These are phyloP conservation scores for Exophiala alcalophila DNA, from an alignment of 2,329 filamentous ascomycete genomes.

Conservation along the genomic window DNA sequence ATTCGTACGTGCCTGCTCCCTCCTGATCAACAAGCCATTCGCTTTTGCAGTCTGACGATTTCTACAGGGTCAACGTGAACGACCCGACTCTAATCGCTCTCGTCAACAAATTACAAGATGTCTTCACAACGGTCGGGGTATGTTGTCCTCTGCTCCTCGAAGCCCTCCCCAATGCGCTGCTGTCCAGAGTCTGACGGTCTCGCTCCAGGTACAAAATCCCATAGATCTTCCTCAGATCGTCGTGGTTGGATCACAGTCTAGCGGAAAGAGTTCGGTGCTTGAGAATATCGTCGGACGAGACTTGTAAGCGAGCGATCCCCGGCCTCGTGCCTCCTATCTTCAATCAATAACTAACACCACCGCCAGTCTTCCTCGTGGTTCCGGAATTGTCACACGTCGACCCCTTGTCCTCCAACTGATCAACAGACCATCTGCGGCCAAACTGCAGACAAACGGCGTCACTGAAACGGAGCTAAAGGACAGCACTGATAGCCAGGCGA, in stretches of 20 bases:
- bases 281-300: slow-evolving; percentile 99
- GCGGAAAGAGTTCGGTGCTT: slow-evolving; percentile 97
- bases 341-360: slow-evolving; percentile 32
- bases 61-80: slow-evolving; percentile 65
- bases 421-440: slow-evolving; percentile 68
- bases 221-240: slow-evolving; percentile 98
- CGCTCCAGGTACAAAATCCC: slow-evolving; percentile 83
- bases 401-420: slow-evolving; percentile 97
- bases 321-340: slow-evolving; percentile 23
- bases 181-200: slow-evolving; percentile 33
- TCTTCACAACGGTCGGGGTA: slow-evolving; percentile 93
- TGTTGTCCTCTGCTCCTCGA: no score
- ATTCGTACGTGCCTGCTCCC: slow-evolving; percentile 42
- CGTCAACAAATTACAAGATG: slow-evolving; percentile 99
- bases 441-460: slow-evolving; percentile 68
- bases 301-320: slow-evolving; percentile 66
- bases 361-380: slow-evolving; percentile 84
- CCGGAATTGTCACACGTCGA: slow-evolving; percentile 93
- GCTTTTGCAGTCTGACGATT: slow-evolving; percentile 11
- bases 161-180: no score
- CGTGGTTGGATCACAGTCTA: slow-evolving; percentile 97
- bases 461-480: slow-evolving; percentile 62
- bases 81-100: slow-evolving; percentile 70
- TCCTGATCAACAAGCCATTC: no score
- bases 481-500: slow-evolving; percentile 79